Conservation (phyloP, 202 grass and related monocot genomes). For the Saccharum hybrid region DNA sequence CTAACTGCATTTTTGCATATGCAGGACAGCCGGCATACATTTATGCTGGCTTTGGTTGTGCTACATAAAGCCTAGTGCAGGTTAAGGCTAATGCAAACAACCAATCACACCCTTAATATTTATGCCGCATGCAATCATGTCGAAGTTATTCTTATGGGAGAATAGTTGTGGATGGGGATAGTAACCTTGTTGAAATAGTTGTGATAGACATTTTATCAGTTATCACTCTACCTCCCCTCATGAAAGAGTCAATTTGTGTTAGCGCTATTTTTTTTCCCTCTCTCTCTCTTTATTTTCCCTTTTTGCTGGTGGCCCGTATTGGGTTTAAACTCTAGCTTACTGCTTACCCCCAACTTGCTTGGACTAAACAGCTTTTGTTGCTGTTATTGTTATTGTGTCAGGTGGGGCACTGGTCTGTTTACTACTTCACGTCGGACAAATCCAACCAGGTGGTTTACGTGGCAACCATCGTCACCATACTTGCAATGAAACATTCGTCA, state of each 20-base stretch:
- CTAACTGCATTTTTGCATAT: neutral
- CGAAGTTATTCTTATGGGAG: neutral
- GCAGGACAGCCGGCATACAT: neutral
- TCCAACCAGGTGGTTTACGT: constrained; percentile 81
- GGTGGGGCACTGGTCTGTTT: constrained; percentile 78
- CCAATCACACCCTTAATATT: neutral
- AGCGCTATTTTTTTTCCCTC: neutral
- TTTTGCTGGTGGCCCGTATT: neutral
- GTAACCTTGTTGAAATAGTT: neutral
- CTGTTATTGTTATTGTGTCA: constrained; percentile 36
- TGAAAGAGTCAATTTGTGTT: neutral
- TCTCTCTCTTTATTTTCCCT: neutral
- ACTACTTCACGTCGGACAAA: constrained; percentile 74
- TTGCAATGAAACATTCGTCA: constrained; percentile 91
- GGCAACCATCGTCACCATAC: constrained; percentile 92
- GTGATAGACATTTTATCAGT: neutral
- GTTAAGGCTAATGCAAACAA: neutral
- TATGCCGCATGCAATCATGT: neutral
- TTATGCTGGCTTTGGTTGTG: neutral
- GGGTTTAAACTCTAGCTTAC: neutral
- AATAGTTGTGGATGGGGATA: neutral
- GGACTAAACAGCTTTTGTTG: neutral
- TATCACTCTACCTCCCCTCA: neutral
- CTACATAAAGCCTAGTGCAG: neutral
- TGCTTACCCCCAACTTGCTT: neutral